Evolutionary conservation across 2,329 filamentous ascomycete genomes (phyloP), one percentile per base, ranked within the genome.

Genomic region (Fusarium tricinctum): DNA sequence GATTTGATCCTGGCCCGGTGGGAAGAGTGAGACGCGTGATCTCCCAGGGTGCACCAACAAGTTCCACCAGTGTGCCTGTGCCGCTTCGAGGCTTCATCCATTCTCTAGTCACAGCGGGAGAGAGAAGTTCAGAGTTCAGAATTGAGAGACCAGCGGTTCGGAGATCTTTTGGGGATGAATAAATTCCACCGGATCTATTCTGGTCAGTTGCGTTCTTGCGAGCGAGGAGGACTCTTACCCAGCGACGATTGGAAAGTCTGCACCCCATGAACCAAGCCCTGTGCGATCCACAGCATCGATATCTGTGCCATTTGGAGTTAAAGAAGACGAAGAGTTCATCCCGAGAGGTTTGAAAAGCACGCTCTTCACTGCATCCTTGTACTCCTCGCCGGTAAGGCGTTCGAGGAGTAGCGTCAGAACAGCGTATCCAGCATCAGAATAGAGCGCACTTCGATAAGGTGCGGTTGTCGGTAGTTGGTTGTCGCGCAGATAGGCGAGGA

Each of bases 21-120:
- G 61, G 65, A 5, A 71, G 42, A 3, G 38, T 56, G 3, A 73
- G 67, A 14, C 70, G 71, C 0, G 56, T 13, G 8, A 73, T 73
- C 20, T 73, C 71, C 70, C 70, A 73, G 3, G 71, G 71, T 0
- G 66, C 70, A 2, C 71, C 70, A 0, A 73, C 63, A 9, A 68
- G 65, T 10, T 55, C 55, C 15, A 69, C 58, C 1, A 73, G 40
- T 2, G 59, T 59, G 1, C 68, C 71, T 0, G 71, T 73, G 28
- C 62, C 59, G 8, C 70, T 70, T 1, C 19, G 49, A 4, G 71
- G 71, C 22, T 73, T 73, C 68, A 73, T 66, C 71, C 71, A 73
- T 1, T 55, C 50, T 8, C 52, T 51, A 0, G 53, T 72, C 0
- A 30, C 30, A 5, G 43, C 17, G 0, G 69, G 22, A 1, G 54